Base-by-base conservation (phyloP, 148 eudicot species). In the Chenopodium quinoa region DNA sequence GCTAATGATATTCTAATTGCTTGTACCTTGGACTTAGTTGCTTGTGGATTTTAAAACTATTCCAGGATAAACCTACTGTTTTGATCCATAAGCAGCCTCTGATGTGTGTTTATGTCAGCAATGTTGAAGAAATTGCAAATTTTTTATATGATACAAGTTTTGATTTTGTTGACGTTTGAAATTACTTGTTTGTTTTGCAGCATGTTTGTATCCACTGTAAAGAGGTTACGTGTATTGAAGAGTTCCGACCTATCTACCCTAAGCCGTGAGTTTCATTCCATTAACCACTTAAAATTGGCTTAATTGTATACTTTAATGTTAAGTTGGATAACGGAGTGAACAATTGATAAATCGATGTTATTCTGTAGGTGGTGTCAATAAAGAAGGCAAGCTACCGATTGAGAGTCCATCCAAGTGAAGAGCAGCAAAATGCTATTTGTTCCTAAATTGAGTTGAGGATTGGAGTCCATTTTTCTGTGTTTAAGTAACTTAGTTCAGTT, bases 141-240 rank as follows among this genome's bases (percentile, higher is more conserved):
- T 29, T 70, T 78, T 78, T 29, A 19, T 29, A 11, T 56, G 27
- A 4, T 29, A 56, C 66, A 44, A 50, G 4, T 58, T 71, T 47
- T 16, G 12, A 7, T 73, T 80, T 44, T 70, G 29, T 72, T 70
- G 64, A 68, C 73, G 20, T 52, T 8, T 4, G 77, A 74, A n/a
- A 4, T 48, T 20, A 23, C 32, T n/a, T 65, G 17, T 79, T 78
- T 67, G 44, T 46, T 71, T 79, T 86, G 87, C 92, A 95, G 99
- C 85, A 93, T 93, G 97, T 95, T 95, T 83, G 90, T 90, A 29
- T 92, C 95, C 0, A 90, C 97, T 22, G 97, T 92, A 77, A 95
- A 95, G 91, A 92, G 99, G 84, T 90, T 95, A 62, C 93, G 97
- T 20, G 97, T 95, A 31, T 75, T 93, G 86, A 95, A 90, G 85